Evolutionary conservation across 371 early-diverging fungal genomes (phyloP).

Genomic region (Mortierella sp.): DNA sequence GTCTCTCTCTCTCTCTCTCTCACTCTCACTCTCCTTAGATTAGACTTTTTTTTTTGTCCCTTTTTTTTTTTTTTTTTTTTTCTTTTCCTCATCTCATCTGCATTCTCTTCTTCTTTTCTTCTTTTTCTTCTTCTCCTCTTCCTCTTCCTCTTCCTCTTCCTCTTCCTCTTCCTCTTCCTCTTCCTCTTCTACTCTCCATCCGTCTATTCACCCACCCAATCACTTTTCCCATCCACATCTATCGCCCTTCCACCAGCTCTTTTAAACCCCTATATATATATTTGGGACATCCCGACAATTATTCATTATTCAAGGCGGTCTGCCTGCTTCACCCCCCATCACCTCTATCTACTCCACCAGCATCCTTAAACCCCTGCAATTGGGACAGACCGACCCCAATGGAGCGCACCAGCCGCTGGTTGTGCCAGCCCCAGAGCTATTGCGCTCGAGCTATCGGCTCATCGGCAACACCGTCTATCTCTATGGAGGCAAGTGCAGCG

Average conservation of each 20-base stretch:
- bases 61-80: background rate
- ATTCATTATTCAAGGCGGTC: no score
- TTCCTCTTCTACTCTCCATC: background rate
- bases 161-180: background rate
- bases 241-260: no score
- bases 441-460: conserved; percentile 30
- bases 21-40: no score
- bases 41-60: background rate
- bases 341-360: background rate
- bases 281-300: no score
- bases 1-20: no score
- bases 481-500: conserved; percentile 35
- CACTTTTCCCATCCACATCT: background rate
- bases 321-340: no score
- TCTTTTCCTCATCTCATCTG: background rate
- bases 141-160: conserved; percentile 1
- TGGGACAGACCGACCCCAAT: background rate
- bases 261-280: no score
- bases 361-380: background rate
- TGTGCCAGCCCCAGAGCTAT: conserved; percentile 42
- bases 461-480: conserved; percentile 30
- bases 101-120: background rate
- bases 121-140: background rate
- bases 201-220: background rate
- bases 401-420: conserved; percentile 8